A percentile compares a stretch with the other conserved stretches of the same genome.
phyloP scores from a whole-genome alignment of 2,329 filamentous ascomycete genomes.

The Colletotrichum phormii region DNA sequence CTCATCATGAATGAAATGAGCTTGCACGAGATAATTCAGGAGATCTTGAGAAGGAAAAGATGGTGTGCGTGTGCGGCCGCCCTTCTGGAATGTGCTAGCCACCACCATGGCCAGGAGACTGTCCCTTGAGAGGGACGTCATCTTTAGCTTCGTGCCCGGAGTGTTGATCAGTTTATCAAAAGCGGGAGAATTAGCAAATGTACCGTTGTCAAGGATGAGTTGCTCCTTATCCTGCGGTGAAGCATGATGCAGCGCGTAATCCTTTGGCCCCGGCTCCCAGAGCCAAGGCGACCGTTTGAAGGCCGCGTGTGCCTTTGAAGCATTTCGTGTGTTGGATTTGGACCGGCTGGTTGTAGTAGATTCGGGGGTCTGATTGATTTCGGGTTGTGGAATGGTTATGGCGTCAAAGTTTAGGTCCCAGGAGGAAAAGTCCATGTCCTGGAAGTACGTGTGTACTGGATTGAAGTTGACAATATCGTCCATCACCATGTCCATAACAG shows the following conservation, averaged over 20 bases:
- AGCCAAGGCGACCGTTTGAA: slow-evolving; percentile 50
- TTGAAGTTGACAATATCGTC: slow-evolving; percentile 42
- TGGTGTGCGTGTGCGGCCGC: slow-evolving; percentile 44
- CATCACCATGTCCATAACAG: slow-evolving; percentile 28
- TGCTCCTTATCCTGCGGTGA: slow-evolving; percentile 30
- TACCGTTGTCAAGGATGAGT: slow-evolving; percentile 20
- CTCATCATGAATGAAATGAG: slow-evolving; percentile 44
- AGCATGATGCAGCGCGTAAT: slow-evolving; percentile 38
- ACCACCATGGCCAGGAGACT: slow-evolving; percentile 45
- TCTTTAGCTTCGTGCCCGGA: slow-evolving; percentile 34
- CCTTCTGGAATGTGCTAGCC: slow-evolving; percentile 42
- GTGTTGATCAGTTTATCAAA: slow-evolving; percentile 29
- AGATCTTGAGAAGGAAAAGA: slow-evolving; percentile 54
- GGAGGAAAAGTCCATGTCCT: slow-evolving; percentile 47
- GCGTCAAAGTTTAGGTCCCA: slow-evolving; percentile 48
- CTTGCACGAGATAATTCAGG: slow-evolving; percentile 51
- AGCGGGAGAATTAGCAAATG: slow-evolving; percentile 28
- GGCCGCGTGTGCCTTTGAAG: slow-evolving; percentile 45
- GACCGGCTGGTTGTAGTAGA: slow-evolving; percentile 41
- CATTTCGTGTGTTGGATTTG: slow-evolving; percentile 40
- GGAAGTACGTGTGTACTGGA: slow-evolving; percentile 43
- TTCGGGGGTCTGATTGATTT: slow-evolving; percentile 44
- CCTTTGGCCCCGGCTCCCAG: slow-evolving; percentile 46
- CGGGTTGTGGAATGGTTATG: slow-evolving; percentile 44
- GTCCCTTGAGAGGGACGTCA: slow-evolving; percentile 43